Conservation (phyloP, 345 rosid species). For the Eucalyptus albens region DNA sequence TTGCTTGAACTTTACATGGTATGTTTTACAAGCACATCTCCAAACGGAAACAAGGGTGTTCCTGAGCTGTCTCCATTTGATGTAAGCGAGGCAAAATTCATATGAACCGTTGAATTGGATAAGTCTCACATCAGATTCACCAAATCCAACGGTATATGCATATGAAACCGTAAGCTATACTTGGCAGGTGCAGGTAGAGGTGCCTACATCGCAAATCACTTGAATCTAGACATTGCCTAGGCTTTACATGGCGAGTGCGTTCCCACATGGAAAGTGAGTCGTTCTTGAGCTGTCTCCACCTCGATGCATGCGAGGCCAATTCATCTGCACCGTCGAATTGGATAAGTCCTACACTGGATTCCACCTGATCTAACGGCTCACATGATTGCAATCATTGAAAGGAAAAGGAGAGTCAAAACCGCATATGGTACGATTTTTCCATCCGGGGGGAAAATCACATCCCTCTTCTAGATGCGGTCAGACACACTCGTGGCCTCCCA, state of each 20-base stretch:
- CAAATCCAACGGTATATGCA: neutral
- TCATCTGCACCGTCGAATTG: neutral
- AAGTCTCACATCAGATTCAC: neutral
- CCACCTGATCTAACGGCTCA: neutral
- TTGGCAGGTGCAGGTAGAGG: neutral
- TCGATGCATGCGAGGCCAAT: neutral
- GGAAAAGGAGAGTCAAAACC: neutral
- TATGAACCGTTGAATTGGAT: neutral
- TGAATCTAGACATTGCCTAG: neutral
- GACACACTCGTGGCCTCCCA: neutral
- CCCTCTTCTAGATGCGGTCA: neutral
- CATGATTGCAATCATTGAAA: neutral
- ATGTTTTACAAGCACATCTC: neutral
- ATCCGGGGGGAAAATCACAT: neutral
- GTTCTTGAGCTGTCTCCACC: rapidly evolving
- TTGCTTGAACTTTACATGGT: neutral
- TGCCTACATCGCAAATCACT: neutral
- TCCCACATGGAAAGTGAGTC: neutral
- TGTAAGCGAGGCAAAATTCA: neutral
- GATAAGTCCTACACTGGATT: neutral
- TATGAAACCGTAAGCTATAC: neutral
- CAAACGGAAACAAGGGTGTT: neutral
- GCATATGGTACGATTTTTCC: neutral
- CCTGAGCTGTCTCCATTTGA: neutral
- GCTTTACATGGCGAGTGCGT: neutral